Base-by-base conservation (phyloP, 768 basidiomycete species). In the Fomitopsis pulvina region DNA sequence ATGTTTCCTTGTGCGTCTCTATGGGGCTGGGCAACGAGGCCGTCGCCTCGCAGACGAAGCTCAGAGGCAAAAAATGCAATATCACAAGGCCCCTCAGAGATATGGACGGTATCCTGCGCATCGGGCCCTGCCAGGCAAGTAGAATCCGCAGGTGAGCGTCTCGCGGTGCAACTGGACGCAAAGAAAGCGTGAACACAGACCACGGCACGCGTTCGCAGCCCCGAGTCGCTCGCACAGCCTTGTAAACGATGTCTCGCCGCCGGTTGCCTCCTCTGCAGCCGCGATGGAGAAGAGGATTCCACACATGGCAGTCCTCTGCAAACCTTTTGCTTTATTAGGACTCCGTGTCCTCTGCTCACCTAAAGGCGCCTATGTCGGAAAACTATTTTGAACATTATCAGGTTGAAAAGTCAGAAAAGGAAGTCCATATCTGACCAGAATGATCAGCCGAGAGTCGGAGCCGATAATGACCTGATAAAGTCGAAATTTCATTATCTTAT, bases 11-110 rank as follows among this genome's bases (percentile, higher is more conserved):
- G 55, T 12, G 66, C 58, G 61, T 60, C 55, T 7, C 54, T 29
- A 41, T 92, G 88, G 24, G 92, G 92, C 62, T 94, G 92, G 2
- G 73, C 63, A 14, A 90, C 64, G 0, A 72, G 71, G 9, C 49
- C 37, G 9, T 66, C 57, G 1, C 92, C 92, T 52, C 92, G 72
- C 44, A 94, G 66, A 48, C 78, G 76, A 46, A 94, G 74, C 60
- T 92, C 87, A 0, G 89, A 89, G 1, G 80, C 81, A 60, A 80
- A 87, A 51, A 89, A 82, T 16, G 77, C 70, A 20, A 80, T 58
- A n/a, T 57, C 49, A 5, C 75, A 40, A 2, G 45, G 45, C 45
- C 53, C 28, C 6, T 66, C 26, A 10, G 47, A 48, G 40, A 67
- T 52, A 22, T 51, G 58, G 22, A 65, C 60, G 6, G 60, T 57